Conservation (phyloP, 2,329 filamentous ascomycete species). For the Cryphonectria carpinicola region DNA sequence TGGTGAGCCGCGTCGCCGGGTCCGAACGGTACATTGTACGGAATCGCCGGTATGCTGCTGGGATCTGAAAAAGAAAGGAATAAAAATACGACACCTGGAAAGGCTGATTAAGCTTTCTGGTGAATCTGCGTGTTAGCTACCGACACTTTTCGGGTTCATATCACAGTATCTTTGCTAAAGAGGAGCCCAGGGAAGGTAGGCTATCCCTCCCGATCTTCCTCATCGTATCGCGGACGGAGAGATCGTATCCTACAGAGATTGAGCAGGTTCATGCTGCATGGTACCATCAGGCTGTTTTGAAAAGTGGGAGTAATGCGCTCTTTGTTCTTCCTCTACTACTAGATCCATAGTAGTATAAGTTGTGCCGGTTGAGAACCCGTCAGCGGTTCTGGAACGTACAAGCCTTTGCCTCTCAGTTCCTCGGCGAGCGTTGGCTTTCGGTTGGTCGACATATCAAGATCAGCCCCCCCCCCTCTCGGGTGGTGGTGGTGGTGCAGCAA, state of each 20-base stretch:
- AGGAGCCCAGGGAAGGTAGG: not conserved
- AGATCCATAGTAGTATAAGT: too few species aligned
- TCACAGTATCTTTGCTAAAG: not conserved
- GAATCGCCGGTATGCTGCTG: not conserved
- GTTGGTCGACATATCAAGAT: not conserved
- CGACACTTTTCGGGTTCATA: conserved; percentile 4
- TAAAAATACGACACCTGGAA: not conserved
- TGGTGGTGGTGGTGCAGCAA: not conserved
- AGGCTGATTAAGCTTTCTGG: not conserved
- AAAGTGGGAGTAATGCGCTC: too few species aligned
- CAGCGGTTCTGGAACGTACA: not conserved
- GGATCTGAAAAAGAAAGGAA: not conserved
- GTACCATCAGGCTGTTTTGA: too few species aligned
- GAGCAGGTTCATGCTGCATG: too few species aligned
- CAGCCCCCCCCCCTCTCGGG: too few species aligned
- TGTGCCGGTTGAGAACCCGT: too few species aligned
- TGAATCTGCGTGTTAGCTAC: not conserved
- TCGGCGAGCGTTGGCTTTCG: not conserved
- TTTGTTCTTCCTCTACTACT: too few species aligned
- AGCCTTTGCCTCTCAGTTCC: not conserved
- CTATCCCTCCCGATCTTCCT: not conserved
- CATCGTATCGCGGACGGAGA: not conserved
- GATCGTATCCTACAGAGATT: too few species aligned
- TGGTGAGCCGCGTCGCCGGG: conserved; percentile 3
- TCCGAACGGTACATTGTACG: not conserved